phyloP scores from a whole-genome alignment of 768 basidiomycete species.

The Multifurca ochricompacta region DNA sequence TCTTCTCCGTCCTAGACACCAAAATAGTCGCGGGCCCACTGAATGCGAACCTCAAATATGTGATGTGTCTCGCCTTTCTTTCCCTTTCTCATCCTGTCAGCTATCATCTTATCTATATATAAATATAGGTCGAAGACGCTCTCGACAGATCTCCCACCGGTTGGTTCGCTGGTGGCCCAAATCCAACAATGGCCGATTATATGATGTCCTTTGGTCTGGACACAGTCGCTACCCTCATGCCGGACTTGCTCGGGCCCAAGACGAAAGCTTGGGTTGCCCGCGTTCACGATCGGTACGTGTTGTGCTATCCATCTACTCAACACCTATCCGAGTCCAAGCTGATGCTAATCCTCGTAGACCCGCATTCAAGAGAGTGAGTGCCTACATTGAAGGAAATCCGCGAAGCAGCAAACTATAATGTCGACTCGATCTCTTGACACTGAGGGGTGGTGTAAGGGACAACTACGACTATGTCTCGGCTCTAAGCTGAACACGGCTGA shows the following conservation, averaged over 20 bases:
- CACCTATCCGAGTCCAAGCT: background rate
- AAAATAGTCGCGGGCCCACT: slow-evolving; percentile 27
- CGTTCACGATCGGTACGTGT: slow-evolving; percentile 32
- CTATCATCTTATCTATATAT: no score
- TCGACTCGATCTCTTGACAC: background rate
- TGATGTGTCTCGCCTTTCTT: slow-evolving; percentile 23
- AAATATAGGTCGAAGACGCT: slow-evolving; percentile 3
- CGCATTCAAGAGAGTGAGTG: slow-evolving; percentile 29
- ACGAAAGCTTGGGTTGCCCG: slow-evolving; percentile 32
- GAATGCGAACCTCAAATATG: slow-evolving; percentile 27
- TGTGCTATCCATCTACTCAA: background rate
- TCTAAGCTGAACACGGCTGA: no score
- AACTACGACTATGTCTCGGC: background rate
- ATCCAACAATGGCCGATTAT: slow-evolving; percentile 40
- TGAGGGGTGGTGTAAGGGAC: slow-evolving; percentile 23
- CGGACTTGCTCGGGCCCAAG: slow-evolving; percentile 28
- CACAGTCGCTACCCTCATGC: slow-evolving; percentile 15
- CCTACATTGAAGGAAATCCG: background rate
- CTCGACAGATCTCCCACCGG: slow-evolving; percentile 17
- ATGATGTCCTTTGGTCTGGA: slow-evolving; percentile 38
- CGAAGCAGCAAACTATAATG: background rate
- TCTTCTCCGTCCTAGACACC: slow-evolving; percentile 27
- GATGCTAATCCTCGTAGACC: slow-evolving; percentile 21
- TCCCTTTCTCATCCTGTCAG: slow-evolving; percentile 4
- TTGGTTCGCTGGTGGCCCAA: slow-evolving; percentile 34